phyloP scores from a whole-genome alignment of 1,284 basidiomycete species.

The Apiotrichum gracile region DNA sequence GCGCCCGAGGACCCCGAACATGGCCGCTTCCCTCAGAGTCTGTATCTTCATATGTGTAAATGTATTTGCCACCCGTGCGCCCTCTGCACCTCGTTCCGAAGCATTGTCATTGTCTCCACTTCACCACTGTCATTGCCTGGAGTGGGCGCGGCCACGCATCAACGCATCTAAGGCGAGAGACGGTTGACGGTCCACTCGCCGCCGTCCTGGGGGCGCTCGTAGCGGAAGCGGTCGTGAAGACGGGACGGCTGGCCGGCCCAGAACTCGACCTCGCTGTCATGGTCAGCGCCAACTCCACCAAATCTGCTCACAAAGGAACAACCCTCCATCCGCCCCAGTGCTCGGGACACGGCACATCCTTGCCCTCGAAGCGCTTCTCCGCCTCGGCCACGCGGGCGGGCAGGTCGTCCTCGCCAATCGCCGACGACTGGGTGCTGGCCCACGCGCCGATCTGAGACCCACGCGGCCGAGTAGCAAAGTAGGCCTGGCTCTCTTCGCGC shows the following conservation, averaged over 20 bases:
- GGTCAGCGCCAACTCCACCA: neutral
- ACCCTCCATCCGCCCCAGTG: constrained; percentile 97
- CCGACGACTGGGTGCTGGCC: constrained; percentile 82
- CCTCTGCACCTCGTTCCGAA: too few relatives aligned
- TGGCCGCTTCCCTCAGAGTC: too few relatives aligned
- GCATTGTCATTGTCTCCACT: too few relatives aligned
- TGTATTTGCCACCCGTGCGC: too few relatives aligned
- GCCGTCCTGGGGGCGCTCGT: constrained; percentile 58
- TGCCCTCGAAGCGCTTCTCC: constrained; percentile 56
- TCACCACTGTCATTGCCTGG: too few relatives aligned
- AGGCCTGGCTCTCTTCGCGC: constrained; percentile 67
- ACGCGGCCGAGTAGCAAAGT: constrained; percentile 76
- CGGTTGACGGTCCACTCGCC: constrained; percentile 69
- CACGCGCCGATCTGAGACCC: constrained; percentile 85
- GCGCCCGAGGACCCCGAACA: too few relatives aligned
- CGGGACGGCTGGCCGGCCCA: constrained; percentile 87
- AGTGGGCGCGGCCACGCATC: too few relatives aligned
- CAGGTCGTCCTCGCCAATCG: constrained; percentile 67
- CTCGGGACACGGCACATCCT: constrained; percentile 68
- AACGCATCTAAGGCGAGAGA: constrained; percentile 66
- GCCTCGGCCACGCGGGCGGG: constrained; percentile 58
- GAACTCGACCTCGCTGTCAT: constrained; percentile 70
- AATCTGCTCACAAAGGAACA: constrained; percentile 68
- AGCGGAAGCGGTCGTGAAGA: constrained; percentile 81
- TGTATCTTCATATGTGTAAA: too few relatives aligned